A percentile compares a stretch with the other conserved stretches of the same genome.
Conservation (phyloP, 345 rosid genomes). For the Hirschfeldia incana region DNA sequence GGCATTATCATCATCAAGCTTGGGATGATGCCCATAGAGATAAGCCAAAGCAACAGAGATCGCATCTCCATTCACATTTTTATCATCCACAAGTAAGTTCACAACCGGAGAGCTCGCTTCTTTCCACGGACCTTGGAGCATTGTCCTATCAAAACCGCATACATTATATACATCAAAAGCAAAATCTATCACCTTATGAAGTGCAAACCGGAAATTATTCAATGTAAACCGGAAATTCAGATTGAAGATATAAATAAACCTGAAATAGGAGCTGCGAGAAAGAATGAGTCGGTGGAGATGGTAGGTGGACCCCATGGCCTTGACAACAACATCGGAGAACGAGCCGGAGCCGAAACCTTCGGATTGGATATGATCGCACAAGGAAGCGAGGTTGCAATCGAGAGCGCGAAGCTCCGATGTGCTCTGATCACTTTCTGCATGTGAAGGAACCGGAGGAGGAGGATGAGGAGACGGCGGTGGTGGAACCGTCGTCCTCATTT, state of each 20-base stretch:
- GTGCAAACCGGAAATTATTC: neutral
- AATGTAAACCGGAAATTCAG: neutral
- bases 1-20: slow-evolving; percentile 84
- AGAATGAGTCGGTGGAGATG: slow-evolving; percentile 91
- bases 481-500: slow-evolving; percentile 40
- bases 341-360: slow-evolving; percentile 85
- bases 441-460: slow-evolving; percentile 50
- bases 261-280: slow-evolving; percentile 94
- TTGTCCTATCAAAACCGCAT: slow-evolving; percentile 53
- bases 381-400: slow-evolving; percentile 83
- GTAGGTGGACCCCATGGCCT: slow-evolving; percentile 82
- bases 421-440: slow-evolving; percentile 65
- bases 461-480: slow-evolving; percentile 54
- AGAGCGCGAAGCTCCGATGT: slow-evolving; percentile 68
- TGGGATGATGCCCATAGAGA: slow-evolving; percentile 83
- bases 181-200: neutral
- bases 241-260: slow-evolving; percentile 40
- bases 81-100: slow-evolving; percentile 79
- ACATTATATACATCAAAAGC: slow-evolving; percentile 2
- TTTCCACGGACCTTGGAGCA: slow-evolving; percentile 97
- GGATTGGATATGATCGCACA: slow-evolving; percentile 86
- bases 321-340: slow-evolving; percentile 86
- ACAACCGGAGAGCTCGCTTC: slow-evolving; percentile 82
- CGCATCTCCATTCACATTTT: slow-evolving; percentile 85
- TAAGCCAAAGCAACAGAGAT: slow-evolving; percentile 83